phyloP scores from a whole-genome alignment of 345 rosid species.

The Trapa incisa region DNA sequence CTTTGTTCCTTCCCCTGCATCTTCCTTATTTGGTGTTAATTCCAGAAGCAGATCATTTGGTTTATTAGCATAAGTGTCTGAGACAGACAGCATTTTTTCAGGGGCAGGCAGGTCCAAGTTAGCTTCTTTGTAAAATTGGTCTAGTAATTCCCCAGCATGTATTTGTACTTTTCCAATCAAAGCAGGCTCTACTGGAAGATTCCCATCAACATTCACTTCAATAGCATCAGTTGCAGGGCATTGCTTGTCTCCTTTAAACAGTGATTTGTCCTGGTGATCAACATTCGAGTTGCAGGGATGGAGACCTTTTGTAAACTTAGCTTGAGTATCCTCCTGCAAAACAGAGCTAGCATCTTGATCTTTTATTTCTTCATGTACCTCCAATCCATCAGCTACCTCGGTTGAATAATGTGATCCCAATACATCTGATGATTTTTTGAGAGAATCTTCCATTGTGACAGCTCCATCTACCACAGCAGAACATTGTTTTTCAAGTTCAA shows the following conservation, averaged over 20 bases:
- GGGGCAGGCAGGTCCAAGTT: slow-evolving; percentile 54
- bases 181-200: slow-evolving; percentile 26
- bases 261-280: slow-evolving; percentile 10
- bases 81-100: slow-evolving; percentile 61
- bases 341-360: neutral
- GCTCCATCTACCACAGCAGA: too few species aligned
- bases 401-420: slow-evolving; percentile 9
- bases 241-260: slow-evolving; percentile 20
- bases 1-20: slow-evolving; percentile 23
- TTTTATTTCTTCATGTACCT: neutral
- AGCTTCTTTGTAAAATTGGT: slow-evolving; percentile 19
- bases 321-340: neutral
- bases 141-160: slow-evolving; percentile 18
- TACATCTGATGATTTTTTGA: slow-evolving; percentile 11
- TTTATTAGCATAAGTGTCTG: slow-evolving; percentile 29
- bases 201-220: slow-evolving; percentile 20
- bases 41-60: slow-evolving; percentile 39
- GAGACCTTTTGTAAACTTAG: slow-evolving; percentile 9
- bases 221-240: slow-evolving; percentile 15
- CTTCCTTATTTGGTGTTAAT: slow-evolving; percentile 53
- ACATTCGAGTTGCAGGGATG: slow-evolving; percentile 25
- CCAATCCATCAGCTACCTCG: neutral
- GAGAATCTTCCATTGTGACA: slow-evolving; percentile 11
- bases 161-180: slow-evolving; percentile 25
- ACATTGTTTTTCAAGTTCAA: too few species aligned